Percentiles rank a stretch among this genome's conserved stretches.
Evolutionary conservation across 768 basidiomycete genomes (phyloP).

Genomic region (Leccinum imitatum): DNA sequence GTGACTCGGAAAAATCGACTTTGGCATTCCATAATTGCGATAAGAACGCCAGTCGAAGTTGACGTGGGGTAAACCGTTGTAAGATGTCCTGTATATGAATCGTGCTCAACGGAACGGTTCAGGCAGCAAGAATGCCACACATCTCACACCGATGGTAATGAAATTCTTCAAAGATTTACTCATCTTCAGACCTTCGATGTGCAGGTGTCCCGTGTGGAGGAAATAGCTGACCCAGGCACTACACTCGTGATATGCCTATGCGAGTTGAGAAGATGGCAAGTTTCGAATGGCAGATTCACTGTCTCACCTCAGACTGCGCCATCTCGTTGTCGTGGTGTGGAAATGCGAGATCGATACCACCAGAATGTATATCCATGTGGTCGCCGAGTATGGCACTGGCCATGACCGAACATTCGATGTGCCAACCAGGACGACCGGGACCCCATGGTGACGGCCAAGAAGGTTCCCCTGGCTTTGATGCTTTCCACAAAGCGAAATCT

Average conservation of each 20-base stretch:
- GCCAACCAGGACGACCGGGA: constrained; percentile 90
- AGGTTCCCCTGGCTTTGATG: constrained; percentile 94
- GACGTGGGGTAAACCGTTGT: constrained; percentile 76
- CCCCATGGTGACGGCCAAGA: constrained; percentile 98
- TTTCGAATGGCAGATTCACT: constrained; percentile 6
- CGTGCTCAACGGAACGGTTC: constrained; percentile 4
- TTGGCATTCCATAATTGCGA: constrained; percentile 90
- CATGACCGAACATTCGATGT: constrained; percentile 99
- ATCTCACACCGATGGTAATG: constrained; percentile 87
- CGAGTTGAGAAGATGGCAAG: constrained; percentile 9
- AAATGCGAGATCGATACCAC: constrained; percentile 96
- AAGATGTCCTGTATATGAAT: constrained; percentile 70
- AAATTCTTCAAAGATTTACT: constrained; percentile 99
- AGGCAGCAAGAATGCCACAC: not conserved
- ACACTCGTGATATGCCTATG: constrained; percentile 90
- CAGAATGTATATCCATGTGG: constrained; percentile 97
- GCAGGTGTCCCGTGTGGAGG: constrained; percentile 95
- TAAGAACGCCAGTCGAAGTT: constrained; percentile 89
- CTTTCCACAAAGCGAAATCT: constrained; percentile 99
- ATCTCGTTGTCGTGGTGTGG: constrained; percentile 99
- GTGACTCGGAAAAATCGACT: constrained; percentile 89
- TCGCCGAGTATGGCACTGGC: constrained; percentile 65
- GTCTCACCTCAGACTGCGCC: constrained; percentile 87
- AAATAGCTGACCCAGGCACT: constrained; percentile 98
- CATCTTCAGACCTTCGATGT: constrained; percentile 99